Base-by-base conservation (phyloP, 306 rosid species). In the Citrullus mucosospermus region DNA sequence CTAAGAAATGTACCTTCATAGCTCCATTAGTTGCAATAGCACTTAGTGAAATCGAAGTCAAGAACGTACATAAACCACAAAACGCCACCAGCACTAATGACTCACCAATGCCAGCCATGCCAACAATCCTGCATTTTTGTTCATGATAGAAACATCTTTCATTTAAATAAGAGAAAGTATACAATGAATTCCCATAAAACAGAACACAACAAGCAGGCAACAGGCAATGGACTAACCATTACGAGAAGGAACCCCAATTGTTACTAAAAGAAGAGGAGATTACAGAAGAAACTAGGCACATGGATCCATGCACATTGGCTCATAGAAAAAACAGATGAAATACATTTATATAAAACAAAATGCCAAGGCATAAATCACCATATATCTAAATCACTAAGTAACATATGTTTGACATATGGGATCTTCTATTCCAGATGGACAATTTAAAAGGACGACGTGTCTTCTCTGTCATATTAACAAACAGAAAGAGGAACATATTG, bases 11-110 rank as follows among this genome's bases (percentile, higher is more conserved):
- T 88, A 95, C 99, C 98, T 95, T 95, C 99, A 95, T 95, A 76
- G 99, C 99, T 83, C 99, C 99, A 84, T 95, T 95, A 73, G 99
- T 95, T 81, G 99, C 99, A 86, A 95, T 95, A 62, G 99, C 99
- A 83, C 99, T 95, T 79, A 95, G 76, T 72, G 99, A 95, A 81
- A 95, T 92, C 83, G 93, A 88, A 78, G 99, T 95, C 80, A 95
- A 88, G 82, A 95, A 95, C 63, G 99, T 95, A 84, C 99, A 95
- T 77, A 82, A 79, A 78, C 99, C 98, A 85, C 99, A 95, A 75
- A 91, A 72, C 54, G 96, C 66, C 63, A 95, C 99, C 81, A 95
- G 86, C 82, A 91, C 9, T 51, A 95, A 78, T 50, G 99, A 81
- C 79, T 85, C 91, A 61, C 91, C 92, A 80, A 95, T 81, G 80